phyloP scores from a whole-genome alignment of 2,329 filamentous ascomycete genomes.

The Sclerotinia subarctica region DNA sequence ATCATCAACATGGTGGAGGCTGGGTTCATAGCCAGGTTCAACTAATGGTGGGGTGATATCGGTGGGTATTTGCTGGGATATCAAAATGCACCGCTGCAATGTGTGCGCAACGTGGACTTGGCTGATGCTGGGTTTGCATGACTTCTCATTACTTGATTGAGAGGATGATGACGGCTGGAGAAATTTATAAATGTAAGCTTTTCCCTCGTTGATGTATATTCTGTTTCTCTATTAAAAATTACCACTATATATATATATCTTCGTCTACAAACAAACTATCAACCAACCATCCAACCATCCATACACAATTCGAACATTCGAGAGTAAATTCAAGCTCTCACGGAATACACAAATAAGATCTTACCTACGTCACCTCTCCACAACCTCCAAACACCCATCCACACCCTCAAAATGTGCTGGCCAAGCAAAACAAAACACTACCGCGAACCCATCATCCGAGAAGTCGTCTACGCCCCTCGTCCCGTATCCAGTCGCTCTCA shows the following conservation, averaged over 20 bases:
- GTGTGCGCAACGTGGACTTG: background rate
- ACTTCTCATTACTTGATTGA: slow-evolving; percentile 1
- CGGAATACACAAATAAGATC: no score
- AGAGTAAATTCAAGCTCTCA: background rate
- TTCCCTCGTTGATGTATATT: background rate
- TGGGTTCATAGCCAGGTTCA: background rate
- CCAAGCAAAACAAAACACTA: slow-evolving; percentile 8
- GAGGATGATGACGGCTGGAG: background rate
- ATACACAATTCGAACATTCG: background rate
- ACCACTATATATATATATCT: background rate
- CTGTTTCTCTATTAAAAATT: no score
- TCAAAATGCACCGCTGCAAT: background rate
- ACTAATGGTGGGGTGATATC: background rate
- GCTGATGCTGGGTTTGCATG: slow-evolving; percentile 2
- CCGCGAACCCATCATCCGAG: slow-evolving; percentile 6
- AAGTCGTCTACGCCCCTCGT: slow-evolving; percentile 8
- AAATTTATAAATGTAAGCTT: background rate
- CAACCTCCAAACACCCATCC: background rate
- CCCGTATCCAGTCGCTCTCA: slow-evolving; percentile 1
- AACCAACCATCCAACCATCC: no score
- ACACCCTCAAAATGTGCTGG: slow-evolving; percentile 8
- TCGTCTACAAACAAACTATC: background rate
- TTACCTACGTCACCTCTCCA: background rate
- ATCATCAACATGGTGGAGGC: background rate
- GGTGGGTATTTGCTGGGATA: background rate